These are phyloP conservation scores for Amoebophrya sp. DNA, from an alignment of 169 alveolate species.

Conservation along the genomic window DNA sequence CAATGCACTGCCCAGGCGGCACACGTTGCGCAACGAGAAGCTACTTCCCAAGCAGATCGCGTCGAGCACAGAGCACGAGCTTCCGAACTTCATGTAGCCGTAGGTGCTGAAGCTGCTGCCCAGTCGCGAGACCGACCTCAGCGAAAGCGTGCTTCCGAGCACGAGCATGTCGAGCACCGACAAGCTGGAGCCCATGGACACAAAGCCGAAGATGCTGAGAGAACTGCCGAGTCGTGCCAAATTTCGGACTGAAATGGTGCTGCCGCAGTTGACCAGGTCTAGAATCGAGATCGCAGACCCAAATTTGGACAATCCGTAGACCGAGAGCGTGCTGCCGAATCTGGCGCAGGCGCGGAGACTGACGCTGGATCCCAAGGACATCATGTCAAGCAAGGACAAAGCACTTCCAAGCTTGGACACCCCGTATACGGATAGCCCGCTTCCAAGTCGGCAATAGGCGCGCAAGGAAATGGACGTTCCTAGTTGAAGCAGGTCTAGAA, in stretches of 20 bases:
- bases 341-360: neutral
- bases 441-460: neutral
- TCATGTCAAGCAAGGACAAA: neutral
- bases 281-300: neutral
- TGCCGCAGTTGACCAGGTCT: neutral
- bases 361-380: neutral
- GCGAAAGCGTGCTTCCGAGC: constrained; percentile 27
- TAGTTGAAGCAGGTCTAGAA: neutral
- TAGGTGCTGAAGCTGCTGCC: neutral
- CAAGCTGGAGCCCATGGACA: neutral
- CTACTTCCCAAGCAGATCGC: neutral
- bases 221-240: neutral
- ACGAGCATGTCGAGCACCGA: neutral
- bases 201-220: neutral
- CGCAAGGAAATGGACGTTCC: constrained; percentile 20
- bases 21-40: neutral
- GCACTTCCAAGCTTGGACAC: neutral
- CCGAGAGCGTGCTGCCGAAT: neutral
- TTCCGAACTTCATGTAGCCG: neutral
- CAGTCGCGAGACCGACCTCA: neutral
- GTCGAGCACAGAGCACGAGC: neutral
- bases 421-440: neutral
- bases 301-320: neutral
- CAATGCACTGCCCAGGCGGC: neutral
- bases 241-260: neutral